Base-by-base conservation (phyloP, 208 protist species). In the Wallacemonas collosoma region DNA sequence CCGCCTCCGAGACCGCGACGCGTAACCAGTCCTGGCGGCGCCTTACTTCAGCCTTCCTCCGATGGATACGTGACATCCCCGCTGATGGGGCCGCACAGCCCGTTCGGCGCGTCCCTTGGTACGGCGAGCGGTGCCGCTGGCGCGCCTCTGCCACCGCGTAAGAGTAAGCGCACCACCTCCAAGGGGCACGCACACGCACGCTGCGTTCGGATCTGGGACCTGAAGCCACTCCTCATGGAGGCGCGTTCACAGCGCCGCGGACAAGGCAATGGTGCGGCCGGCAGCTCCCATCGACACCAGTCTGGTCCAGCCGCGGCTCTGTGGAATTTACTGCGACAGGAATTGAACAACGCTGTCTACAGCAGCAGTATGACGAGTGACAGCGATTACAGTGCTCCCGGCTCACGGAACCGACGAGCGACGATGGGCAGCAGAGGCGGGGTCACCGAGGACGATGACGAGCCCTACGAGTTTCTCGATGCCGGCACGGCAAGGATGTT, bases 181-280 rank as follows among this genome's bases (percentile, higher is more conserved):
- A 65, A 71, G 1, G 78, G 85, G 12, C 81, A 90, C 72, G 67
- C 60, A 17, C 73, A 87, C 76, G 73, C 76, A 40, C 55, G 54
- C 51, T 81, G 79, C 55, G 81, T 90, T 9, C 78, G 74, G 43
- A 81, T 90, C 35, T 90, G 85, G 85, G 85, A 90, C 71, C 71
- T 90, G 41, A 90, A 90, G 74, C 79, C 85, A 54, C 71, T 85
- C 50, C 79, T 90, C 55, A 87, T 87, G 81, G 81, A 87, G 72
- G 76, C 76, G 15, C 81, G 81, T 17, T 75, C 73, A 11, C 71
- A 62, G 35, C 75, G 76, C 5, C 68, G 67, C 26, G 66, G 62
- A 44, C 74, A 68, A 65, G 5, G 58, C 57, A 55, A 11, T 71
- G 45, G 26, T 61, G 47, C 54, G 14, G 70, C 44, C 4, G 41